Evolutionary conservation across 306 rosid genomes (phyloP), one percentile per base, ranked within the genome.

Genomic region (Castanea mollissima): DNA sequence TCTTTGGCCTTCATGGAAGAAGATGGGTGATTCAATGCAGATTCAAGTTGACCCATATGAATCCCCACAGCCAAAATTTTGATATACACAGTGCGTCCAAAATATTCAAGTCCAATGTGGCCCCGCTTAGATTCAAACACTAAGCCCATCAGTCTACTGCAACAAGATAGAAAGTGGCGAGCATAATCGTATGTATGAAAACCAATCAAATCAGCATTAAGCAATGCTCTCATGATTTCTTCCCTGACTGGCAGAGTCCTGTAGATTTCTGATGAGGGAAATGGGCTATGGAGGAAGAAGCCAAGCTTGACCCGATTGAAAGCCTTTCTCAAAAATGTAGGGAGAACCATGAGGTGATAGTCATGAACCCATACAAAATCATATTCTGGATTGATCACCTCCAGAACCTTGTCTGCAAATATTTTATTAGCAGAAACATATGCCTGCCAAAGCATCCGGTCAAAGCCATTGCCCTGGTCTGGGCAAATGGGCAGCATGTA

Each of bases 301-400:
- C 97, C 98, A 27, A 92, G 92, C 90, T 88, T 91, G 62, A 92
- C 86, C 57, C 92, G 84, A 41, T 55, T 79, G 70, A 60, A 86
- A 51, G 86, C 86, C 81, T 86, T 91, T 32, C 98, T 82, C 75
- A 94, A 80, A 84, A 94, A 91, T 19, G 98, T 89, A 25, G 98
- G 98, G 69, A 94, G 94, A 79, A 92, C 89, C 97, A 92, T 91
- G n/a, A 94, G 97, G 82, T 94, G 98, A 71, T 90, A 94, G 71
- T 94, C 98, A 81, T 94, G 97, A 85, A 94, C 83, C 98, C 97
- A 94, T 8, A 94, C 97, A 82, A 54, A 91, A 73, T 94, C 97
- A 38, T 85, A 80, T 85, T 85, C 94, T 1, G 91, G 86, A 86
- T 88, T 92, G 56, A 89, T 78, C 70, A 91, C 90, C 91, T 92